These are phyloP conservation scores for Zymoseptoria pseudotritici DNA, from an alignment of 2,329 filamentous ascomycete species.

Conservation along the genomic window DNA sequence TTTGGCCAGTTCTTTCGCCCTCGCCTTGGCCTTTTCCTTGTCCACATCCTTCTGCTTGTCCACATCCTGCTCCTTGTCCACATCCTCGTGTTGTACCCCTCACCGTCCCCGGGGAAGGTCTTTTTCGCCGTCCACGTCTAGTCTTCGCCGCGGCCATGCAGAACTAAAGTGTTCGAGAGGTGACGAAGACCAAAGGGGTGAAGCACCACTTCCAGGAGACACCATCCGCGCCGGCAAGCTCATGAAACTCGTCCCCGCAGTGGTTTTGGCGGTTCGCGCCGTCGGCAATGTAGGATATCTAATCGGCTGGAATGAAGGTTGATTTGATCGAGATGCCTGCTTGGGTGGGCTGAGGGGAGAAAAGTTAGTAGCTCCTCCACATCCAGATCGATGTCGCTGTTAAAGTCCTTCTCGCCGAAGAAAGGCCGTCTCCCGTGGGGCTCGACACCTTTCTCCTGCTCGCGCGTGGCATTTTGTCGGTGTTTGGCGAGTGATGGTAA, in stretches of 20 bases:
- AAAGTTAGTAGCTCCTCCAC: constrained; percentile 47
- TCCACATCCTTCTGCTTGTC: constrained; percentile 58
- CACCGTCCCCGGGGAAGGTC: constrained; percentile 68
- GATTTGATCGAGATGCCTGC: no score
- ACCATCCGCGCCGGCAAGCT: constrained; percentile 25
- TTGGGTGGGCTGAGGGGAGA: no score
- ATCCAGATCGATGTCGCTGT: constrained; percentile 72
- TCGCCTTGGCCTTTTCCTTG: constrained; percentile 70
- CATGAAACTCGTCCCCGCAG: constrained; percentile 15
- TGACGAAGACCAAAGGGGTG: constrained; percentile 61
- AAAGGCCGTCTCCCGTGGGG: constrained; percentile 13
- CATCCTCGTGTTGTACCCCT: constrained; percentile 65
- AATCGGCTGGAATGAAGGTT: neutral
- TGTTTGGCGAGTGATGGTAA: no score
- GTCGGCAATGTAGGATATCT: constrained; percentile 26
- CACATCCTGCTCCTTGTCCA: no score
- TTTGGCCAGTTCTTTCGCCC: constrained; percentile 77
- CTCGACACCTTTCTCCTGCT: no score
- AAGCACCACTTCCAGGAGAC: constrained; percentile 46
- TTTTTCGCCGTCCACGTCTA: no score
- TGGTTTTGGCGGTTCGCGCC: constrained; percentile 10
- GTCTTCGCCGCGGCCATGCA: no score
- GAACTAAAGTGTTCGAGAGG: constrained; percentile 13
- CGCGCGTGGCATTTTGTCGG: no score
- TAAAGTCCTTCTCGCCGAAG: constrained; percentile 77